A percentile compares a stretch with the other conserved stretches of the same genome.
Conservation (phyloP, 148 eudicot species). For the Cornus florida region DNA sequence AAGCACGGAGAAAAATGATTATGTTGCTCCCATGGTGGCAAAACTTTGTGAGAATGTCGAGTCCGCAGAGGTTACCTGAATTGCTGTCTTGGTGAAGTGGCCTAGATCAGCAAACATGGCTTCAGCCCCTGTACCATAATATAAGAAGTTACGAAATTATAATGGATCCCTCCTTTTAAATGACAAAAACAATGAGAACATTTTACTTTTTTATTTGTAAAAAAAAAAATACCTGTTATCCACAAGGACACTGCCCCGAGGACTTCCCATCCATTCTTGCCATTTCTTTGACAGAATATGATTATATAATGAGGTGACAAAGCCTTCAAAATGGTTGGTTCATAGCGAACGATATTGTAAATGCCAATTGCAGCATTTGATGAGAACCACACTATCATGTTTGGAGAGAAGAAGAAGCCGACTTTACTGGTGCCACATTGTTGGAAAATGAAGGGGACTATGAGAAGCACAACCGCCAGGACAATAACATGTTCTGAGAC, state of each 20-base stretch:
- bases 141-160: not conserved
- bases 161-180: not conserved
- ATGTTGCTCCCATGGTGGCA: too few relatives aligned
- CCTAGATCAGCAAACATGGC: slow-evolving; percentile 55
- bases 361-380: slow-evolving; percentile 25
- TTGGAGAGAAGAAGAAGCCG: slow-evolving; percentile 36
- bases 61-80: slow-evolving; percentile 37
- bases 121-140: slow-evolving; percentile 36
- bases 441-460: slow-evolving; percentile 34
- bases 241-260: slow-evolving; percentile 37
- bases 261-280: slow-evolving; percentile 22
- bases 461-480: slow-evolving; percentile 28
- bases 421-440: slow-evolving; percentile 39
- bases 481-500: slow-evolving; percentile 28
- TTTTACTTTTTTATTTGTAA: too few relatives aligned
- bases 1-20: too few relatives aligned
- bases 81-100: slow-evolving; percentile 35
- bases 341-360: slow-evolving; percentile 22
- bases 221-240: slow-evolving; percentile 39
- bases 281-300: slow-evolving; percentile 17
- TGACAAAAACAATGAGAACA: not conserved
- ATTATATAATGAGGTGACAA: slow-evolving; percentile 33
- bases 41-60: too few relatives aligned
- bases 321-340: slow-evolving; percentile 35
- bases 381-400: slow-evolving; percentile 31